Evolutionary conservation across 2,329 filamentous ascomycete species (phyloP), one percentile per base, ranked within the genome.

Genomic region (Mycosphaerella arachidis): DNA sequence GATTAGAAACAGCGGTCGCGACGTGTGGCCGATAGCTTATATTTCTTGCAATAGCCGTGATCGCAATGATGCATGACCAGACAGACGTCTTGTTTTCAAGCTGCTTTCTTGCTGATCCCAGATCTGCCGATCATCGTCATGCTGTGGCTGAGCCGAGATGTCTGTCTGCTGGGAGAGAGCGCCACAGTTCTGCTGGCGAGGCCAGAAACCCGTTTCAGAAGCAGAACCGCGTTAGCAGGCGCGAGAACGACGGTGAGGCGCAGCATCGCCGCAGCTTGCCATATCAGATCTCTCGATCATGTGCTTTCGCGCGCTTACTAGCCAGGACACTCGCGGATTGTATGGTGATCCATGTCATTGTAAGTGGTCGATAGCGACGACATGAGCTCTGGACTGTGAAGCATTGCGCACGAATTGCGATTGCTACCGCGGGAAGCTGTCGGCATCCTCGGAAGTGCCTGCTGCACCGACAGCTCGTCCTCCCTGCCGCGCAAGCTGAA

Each of bases 401-500:
- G 9, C 27, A 18, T 24, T 53, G 27, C 33, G 20, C 50, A 35
- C 30, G 50, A 18, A 53, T 35, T 12, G 27, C 18, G 50, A 13
- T n/a, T 27, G 20, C 24, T 24, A 24, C 18, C 12, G 18, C 8
- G n/a, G 50, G 30, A 16, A 31, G 33, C 18, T 7, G 37, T 37
- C 52, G 20, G 52, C 7, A 12, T 13, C 52, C 35, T 54, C 37
- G 52, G 46, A 50, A 50, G 20, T 50, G 20, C 18, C 46, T 43
- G 33, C 35, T 43, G 24, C 3, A 24, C 35, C 52, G 45, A 35
- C 8, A 13, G 27, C 31, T 35, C 33, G 9, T n/a, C 20, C 45
- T 56, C 18, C 29, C 46, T n/a, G 50, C 56, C 56, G 56, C 56
- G 48, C 56, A 53, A 48, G 50, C 56, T 58, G 48, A 53, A 6